Evolutionary conservation across 148 eudicot genomes (phyloP).

Genomic region (Amaranthus palmeri): DNA sequence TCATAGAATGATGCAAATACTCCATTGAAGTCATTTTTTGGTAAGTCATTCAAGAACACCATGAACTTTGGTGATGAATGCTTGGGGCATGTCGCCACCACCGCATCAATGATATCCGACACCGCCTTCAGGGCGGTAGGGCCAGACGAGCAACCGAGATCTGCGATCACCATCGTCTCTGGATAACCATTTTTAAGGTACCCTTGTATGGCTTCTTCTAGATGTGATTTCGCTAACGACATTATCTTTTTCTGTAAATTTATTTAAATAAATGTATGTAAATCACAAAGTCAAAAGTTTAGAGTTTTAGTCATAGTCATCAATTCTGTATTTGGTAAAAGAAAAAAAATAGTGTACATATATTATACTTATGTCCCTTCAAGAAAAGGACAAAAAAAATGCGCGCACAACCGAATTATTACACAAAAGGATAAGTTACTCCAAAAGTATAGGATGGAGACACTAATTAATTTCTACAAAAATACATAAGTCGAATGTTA

Average conservation of each 20-base stretch:
- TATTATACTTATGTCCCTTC: too few species aligned
- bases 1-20: conserved; percentile 33
- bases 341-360: too few species aligned
- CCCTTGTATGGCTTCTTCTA: conserved; percentile 36
- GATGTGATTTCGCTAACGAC: conserved; percentile 26
- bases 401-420: too few species aligned
- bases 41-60: conserved; percentile 56
- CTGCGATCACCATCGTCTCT: conserved; percentile 42
- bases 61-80: conserved; percentile 28
- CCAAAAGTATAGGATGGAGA: too few species aligned
- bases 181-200: conserved; percentile 11
- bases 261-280: not conserved
- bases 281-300: not conserved
- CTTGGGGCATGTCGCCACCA: not conserved
- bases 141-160: conserved; percentile 64
- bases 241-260: conserved; percentile 42
- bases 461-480: too few species aligned
- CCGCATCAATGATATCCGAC: conserved; percentile 24
- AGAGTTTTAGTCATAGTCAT: too few species aligned
- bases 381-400: too few species aligned
- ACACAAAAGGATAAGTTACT: too few species aligned
- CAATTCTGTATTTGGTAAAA: too few species aligned
- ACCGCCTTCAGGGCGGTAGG: conserved; percentile 39
- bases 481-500: too few species aligned
- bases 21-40: conserved; percentile 57